Percentiles rank a stretch among this genome's conserved stretches.
Conservation (phyloP, 2,329 filamentous ascomycete species). For the Aspergillus ibericus region DNA sequence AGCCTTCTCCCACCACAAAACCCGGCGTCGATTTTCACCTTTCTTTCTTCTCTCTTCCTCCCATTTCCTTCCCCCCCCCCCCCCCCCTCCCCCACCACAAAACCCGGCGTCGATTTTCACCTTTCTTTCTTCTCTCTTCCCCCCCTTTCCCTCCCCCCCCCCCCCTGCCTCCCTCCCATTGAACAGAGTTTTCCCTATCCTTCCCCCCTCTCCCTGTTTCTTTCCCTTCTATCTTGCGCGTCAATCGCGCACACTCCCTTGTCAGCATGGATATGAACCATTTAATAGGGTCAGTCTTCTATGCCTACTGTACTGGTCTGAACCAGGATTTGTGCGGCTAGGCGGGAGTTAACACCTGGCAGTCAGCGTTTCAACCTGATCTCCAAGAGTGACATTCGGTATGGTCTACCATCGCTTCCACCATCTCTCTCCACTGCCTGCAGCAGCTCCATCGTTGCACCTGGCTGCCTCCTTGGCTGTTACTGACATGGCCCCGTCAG, state of each 20-base stretch:
- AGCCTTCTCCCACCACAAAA: constrained; percentile 32
- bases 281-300: constrained; percentile 47
- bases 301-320: constrained; percentile 26
- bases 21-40: constrained; percentile 12
- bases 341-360: constrained; percentile 40
- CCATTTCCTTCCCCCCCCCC: constrained; percentile 21
- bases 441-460: constrained; percentile 15
- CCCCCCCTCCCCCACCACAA: constrained; percentile 32
- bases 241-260: constrained; percentile 32
- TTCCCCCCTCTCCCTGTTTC: constrained; percentile 17
- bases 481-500: constrained; percentile 52
- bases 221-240: constrained; percentile 27
- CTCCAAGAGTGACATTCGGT: constrained; percentile 97
- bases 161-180: constrained; percentile 22
- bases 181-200: constrained; percentile 27
- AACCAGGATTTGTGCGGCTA: constrained; percentile 35
- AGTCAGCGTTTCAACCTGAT: constrained; percentile 95
- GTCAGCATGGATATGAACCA: constrained; percentile 52
- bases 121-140: constrained; percentile 25
- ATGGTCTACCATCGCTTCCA: constrained; percentile 36
- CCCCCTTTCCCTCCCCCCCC: constrained; percentile 20
- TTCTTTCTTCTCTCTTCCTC: constrained; percentile 25
- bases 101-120: constrained; percentile 10
- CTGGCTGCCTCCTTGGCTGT: constrained; percentile 5
- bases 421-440: constrained; percentile 19